Conservation (phyloP, 306 rosid species). For the Crataegus laevigata region DNA sequence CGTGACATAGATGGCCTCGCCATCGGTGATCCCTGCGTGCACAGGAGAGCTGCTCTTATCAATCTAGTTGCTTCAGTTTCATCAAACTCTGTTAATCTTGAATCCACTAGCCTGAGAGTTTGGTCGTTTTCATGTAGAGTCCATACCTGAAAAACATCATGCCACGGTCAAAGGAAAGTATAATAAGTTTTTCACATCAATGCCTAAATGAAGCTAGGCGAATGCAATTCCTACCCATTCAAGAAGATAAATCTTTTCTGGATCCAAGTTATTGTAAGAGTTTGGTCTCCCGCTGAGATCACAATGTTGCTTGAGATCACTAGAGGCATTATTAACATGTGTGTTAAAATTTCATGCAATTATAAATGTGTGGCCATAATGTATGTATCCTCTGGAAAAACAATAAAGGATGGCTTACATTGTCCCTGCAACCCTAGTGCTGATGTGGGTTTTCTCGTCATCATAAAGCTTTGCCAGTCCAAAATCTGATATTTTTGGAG, state of each 20-base stretch:
- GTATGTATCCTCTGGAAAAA: too few species aligned
- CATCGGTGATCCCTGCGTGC: slow-evolving; percentile 19
- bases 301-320: not conserved
- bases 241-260: slow-evolving; percentile 6
- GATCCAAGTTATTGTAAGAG: not conserved
- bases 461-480: slow-evolving; percentile 34
- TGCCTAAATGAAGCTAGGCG: not conserved
- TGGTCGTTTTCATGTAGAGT: slow-evolving; percentile 5
- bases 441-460: slow-evolving; percentile 26
- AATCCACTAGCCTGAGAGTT: slow-evolving; percentile 12
- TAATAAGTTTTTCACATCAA: not conserved
- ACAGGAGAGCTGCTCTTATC: slow-evolving; percentile 10
- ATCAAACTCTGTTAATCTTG: not conserved
- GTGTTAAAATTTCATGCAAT: too few species aligned
- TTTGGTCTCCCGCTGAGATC: slow-evolving; percentile 16
- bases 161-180: not conserved
- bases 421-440: slow-evolving; percentile 34
- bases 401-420: slow-evolving; percentile 10
- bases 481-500: slow-evolving; percentile 30
- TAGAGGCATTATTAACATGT: not conserved
- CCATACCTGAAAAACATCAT: slow-evolving; percentile 12
- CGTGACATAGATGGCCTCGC: slow-evolving; percentile 22
- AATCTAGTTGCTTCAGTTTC: slow-evolving; percentile 5
- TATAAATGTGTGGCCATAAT: too few species aligned
- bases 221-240: slow-evolving; percentile 11